These are phyloP conservation scores for Eutypella sp. DNA, from an alignment of 2,329 filamentous ascomycete genomes.

Conservation along the genomic window DNA sequence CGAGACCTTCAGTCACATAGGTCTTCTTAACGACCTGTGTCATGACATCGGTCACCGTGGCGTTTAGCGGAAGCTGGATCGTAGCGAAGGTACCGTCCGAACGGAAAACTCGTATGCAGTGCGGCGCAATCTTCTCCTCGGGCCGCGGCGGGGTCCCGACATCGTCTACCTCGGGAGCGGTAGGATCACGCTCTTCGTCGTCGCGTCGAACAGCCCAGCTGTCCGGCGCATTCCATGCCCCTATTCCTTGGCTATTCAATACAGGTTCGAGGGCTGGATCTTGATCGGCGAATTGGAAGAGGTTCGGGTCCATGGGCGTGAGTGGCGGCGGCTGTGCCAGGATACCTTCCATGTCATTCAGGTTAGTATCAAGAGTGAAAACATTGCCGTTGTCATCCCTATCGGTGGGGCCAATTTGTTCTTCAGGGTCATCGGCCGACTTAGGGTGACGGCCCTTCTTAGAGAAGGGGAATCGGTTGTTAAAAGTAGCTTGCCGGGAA, in stretches of 20 bases:
- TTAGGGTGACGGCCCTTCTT: constrained; percentile 49
- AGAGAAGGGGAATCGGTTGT: constrained; percentile 59
- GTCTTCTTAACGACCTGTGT: constrained; percentile 92
- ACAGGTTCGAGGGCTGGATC: constrained; percentile 19
- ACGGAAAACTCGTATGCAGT: constrained; percentile 93
- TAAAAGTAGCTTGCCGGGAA: constrained; percentile 48
- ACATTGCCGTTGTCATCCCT: constrained; percentile 55
- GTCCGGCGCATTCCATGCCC: constrained; percentile 88
- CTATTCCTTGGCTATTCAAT: constrained; percentile 33
- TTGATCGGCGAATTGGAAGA: constrained; percentile 28
- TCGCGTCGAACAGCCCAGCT: constrained; percentile 87
- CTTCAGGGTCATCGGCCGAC: constrained; percentile 49
- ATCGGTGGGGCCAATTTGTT: constrained; percentile 56
- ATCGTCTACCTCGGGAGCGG: constrained; percentile 61
- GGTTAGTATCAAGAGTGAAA: constrained; percentile 80
- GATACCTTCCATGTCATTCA: constrained; percentile 89
- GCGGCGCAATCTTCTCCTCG: constrained; percentile 71
- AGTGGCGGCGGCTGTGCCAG: constrained; percentile 65
- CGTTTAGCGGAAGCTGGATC: constrained; percentile 75
- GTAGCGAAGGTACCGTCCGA: constrained; percentile 93
- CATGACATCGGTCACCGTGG: constrained; percentile 82
- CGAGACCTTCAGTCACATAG: constrained; percentile 80
- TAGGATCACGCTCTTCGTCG: constrained; percentile 59
- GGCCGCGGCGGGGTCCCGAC: constrained; percentile 60
- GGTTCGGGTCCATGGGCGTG: constrained; percentile 62